Conservation (phyloP, 179 eudicot species). For the Patellifolia procumbens region DNA sequence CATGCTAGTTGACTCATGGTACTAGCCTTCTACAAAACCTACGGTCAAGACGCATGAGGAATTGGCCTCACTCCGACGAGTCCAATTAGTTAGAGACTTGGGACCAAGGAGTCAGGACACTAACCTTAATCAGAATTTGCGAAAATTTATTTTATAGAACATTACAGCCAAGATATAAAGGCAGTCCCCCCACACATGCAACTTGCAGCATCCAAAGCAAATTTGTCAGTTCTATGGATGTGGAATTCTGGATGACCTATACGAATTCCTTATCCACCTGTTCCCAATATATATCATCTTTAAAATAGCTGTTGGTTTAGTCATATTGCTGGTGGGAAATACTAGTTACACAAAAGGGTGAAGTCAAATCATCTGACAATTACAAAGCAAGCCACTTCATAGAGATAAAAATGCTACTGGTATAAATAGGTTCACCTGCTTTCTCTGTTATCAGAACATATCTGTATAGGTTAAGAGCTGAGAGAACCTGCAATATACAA, state of each 20-base stretch:
- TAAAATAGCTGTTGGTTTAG: background rate
- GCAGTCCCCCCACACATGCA: slow-evolving; percentile 1
- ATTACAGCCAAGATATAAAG: background rate
- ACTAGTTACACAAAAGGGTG: background rate
- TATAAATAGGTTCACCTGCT: slow-evolving; percentile 45
- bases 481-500: slow-evolving; percentile 60
- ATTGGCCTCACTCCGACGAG: background rate
- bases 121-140: background rate
- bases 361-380: background rate
- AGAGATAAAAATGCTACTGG: background rate
- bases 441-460: slow-evolving; percentile 72
- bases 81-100: background rate
- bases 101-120: background rate
- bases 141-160: background rate
- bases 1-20: background rate
- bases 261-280: background rate
- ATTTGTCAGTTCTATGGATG: background rate
- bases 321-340: background rate
- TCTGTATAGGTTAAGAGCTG: slow-evolving; percentile 94
- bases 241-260: background rate
- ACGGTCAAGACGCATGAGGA: background rate
- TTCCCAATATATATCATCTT: background rate
- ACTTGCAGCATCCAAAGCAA: background rate
- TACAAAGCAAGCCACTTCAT: background rate
- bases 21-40: background rate